A percentile compares a stretch with the other conserved stretches of the same genome.
Conservation (phyloP, 1,284 basidiomycete genomes). For the Mycosarcoma mackinlayi region DNA sequence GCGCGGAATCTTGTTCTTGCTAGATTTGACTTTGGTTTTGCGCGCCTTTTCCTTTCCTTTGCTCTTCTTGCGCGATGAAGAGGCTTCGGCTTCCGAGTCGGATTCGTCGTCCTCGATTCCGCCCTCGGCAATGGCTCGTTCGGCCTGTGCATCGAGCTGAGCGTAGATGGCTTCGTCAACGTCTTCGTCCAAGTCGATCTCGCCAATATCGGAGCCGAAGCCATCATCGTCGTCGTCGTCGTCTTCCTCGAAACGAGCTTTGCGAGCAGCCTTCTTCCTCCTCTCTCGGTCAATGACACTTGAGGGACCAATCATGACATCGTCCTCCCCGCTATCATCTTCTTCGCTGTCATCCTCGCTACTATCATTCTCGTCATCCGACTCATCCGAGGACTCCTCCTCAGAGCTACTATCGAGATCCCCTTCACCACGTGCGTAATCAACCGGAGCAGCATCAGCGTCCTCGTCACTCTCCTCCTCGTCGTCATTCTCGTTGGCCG, state of each 20-base stretch:
- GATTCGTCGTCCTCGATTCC: conserved; percentile 47
- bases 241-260: conserved; percentile 27
- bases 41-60: conserved; percentile 30
- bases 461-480: conserved; percentile 37
- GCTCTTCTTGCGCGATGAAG: conserved; percentile 70
- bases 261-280: conserved; percentile 23
- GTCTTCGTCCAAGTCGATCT: conserved; percentile 81
- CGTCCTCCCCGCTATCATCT: conserved; percentile 62
- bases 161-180: conserved; percentile 72
- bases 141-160: conserved; percentile 79
- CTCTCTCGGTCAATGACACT: conserved; percentile 44
- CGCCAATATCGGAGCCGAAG: conserved; percentile 52
- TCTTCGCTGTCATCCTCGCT: conserved; percentile 76
- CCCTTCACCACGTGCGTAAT: conserved; percentile 84
- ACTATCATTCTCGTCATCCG: conserved; percentile 37
- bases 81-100: conserved; percentile 39
- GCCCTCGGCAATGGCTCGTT: conserved; percentile 59
- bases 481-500: conserved; percentile 65
- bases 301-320: conserved; percentile 55
- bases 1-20: conserved; percentile 43
- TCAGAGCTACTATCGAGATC: conserved; percentile 59
- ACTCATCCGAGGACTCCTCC: conserved; percentile 46
- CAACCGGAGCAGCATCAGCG: conserved; percentile 69
- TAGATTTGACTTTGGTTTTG: conserved; percentile 68
- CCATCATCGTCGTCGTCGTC: conserved; percentile 52